These are phyloP conservation scores for Penicillium occitanis DNA, from an alignment of 2,329 filamentous ascomycete genomes.

Conservation along the genomic window DNA sequence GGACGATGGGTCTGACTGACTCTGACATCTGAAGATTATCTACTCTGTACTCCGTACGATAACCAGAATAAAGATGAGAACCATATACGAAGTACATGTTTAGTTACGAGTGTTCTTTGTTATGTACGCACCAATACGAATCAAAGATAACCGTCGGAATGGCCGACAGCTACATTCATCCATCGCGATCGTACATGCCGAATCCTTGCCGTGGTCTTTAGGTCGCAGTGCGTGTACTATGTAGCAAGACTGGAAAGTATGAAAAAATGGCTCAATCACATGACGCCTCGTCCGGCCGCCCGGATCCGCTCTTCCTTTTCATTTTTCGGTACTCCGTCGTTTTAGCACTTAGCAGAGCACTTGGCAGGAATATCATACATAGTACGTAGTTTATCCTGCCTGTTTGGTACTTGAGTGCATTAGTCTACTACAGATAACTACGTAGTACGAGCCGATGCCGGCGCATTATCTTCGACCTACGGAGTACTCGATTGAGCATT, in stretches of 20 bases:
- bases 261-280: slow-evolving; percentile 9
- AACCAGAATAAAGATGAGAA: too few species aligned
- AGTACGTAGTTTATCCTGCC: slow-evolving; percentile 5
- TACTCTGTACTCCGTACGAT: neutral
- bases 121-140: neutral
- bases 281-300: slow-evolving; percentile 1
- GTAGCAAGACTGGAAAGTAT: neutral
- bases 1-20: slow-evolving; percentile 18
- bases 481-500: neutral
- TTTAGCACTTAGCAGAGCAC: neutral
- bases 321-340: neutral
- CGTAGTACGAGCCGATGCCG: neutral
- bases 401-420: neutral
- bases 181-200: neutral
- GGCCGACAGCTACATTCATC: neutral
- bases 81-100: too few species aligned
- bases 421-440: neutral
- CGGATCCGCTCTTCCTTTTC: neutral
- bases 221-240: neutral
- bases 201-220: neutral
- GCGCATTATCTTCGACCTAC: neutral
- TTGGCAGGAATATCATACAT: neutral
- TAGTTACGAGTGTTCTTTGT: neutral
- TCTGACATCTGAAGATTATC: neutral
- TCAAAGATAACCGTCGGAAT: neutral